These are phyloP conservation scores for Fagus sylvatica DNA, from an alignment of 306 rosid species.

Conservation along the genomic window DNA sequence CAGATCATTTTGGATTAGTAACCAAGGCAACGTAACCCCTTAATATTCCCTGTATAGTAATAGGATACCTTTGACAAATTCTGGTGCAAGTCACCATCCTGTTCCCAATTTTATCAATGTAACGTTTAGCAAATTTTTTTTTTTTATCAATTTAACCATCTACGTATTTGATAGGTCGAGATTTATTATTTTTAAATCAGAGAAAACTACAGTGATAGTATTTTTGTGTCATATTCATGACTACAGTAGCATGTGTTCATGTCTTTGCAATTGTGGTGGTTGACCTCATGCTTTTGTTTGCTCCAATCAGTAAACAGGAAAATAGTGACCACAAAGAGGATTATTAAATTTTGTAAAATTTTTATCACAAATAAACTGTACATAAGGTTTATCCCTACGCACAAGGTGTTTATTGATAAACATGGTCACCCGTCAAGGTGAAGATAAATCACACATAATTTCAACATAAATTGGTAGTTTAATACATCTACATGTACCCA, in stretches of 20 bases:
- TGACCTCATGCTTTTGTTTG: background rate
- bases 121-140: too few species aligned
- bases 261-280: background rate
- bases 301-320: background rate
- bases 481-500: background rate
- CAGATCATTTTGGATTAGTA: conserved; percentile 6
- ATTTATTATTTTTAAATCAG: too few species aligned
- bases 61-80: conserved; percentile 13
- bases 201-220: too few species aligned
- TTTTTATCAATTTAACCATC: too few species aligned
- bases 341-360: background rate
- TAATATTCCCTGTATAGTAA: conserved; percentile 34
- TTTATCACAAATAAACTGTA: too few species aligned
- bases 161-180: background rate
- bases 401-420: background rate
- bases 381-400: too few species aligned
- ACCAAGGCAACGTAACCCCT: conserved; percentile 13
- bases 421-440: background rate
- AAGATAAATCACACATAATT: conserved; percentile 4
- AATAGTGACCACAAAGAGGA: background rate
- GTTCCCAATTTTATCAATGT: conserved; percentile 11
- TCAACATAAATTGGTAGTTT: background rate
- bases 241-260: background rate
- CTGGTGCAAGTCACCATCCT: conserved; percentile 20
- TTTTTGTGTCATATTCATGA: too few species aligned